A percentile compares a stretch with the other conserved stretches of the same genome.
Conservation (phyloP, 495 filamentous ascomycete species). For the Aspergillus biplanus region DNA sequence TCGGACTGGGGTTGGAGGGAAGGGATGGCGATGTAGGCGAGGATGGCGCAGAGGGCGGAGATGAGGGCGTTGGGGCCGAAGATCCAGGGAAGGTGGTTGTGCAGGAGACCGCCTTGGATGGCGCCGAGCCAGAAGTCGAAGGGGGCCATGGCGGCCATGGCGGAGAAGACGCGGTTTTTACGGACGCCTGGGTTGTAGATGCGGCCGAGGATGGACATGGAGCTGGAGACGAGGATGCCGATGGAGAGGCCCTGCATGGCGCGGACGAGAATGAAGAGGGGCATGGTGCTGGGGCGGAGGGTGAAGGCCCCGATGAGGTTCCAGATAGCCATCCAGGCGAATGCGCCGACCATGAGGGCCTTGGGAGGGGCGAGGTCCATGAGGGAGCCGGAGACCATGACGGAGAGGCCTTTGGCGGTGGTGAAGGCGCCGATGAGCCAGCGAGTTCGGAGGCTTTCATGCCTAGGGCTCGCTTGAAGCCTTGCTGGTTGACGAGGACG, state of each 20-base stretch:
- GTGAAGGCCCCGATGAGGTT: slow-evolving; percentile 46
- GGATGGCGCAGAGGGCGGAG: slow-evolving; percentile 29
- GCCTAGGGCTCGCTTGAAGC: slow-evolving; percentile 37
- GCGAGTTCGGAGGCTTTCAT: slow-evolving; percentile 44
- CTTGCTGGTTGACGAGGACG: slow-evolving; percentile 41
- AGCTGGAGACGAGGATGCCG: slow-evolving; percentile 37
- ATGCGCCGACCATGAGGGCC: slow-evolving; percentile 47
- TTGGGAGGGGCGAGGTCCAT: slow-evolving; percentile 47
- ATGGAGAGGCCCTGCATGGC: slow-evolving; percentile 40
- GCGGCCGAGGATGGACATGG: slow-evolving; percentile 38
- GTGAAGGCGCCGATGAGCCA: slow-evolving; percentile 49
- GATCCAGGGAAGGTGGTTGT: slow-evolving; percentile 34
- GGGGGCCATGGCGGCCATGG: slow-evolving; percentile 37
- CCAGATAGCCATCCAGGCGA: slow-evolving; percentile 48
- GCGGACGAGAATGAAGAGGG: slow-evolving; percentile 37
- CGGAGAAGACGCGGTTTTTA: slow-evolving; percentile 41
- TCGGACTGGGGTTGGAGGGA: slow-evolving; percentile 34
- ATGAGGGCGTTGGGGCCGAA: slow-evolving; percentile 37
- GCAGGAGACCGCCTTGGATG: slow-evolving; percentile 35
- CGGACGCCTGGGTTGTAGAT: slow-evolving; percentile 37
- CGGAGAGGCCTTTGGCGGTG: slow-evolving; percentile 46
- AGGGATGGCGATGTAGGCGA: slow-evolving; percentile 34
- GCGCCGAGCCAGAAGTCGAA: slow-evolving; percentile 39
- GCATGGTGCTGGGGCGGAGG: slow-evolving; percentile 27
- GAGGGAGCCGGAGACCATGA: slow-evolving; percentile 48